A percentile compares a stretch with the other conserved stretches of the same genome.
Conservation (phyloP, 768 basidiomycete genomes). For the Lepiota brunneoincarnata region DNA sequence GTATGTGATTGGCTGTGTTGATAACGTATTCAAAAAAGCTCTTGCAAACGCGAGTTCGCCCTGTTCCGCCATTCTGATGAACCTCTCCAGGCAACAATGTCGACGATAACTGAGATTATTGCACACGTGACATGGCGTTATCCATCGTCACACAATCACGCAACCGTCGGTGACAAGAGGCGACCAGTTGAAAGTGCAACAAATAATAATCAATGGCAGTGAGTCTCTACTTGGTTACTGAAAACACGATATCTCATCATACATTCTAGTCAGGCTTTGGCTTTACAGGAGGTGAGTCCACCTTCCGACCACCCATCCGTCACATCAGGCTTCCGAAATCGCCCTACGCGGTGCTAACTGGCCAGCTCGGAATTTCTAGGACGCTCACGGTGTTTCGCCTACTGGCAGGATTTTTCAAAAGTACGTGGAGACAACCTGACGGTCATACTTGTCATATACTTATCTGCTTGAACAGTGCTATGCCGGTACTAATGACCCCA, state of each 20-base stretch:
- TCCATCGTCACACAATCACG: neutral
- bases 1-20: conserved; percentile 65
- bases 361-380: conserved; percentile 39
- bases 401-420: conserved; percentile 90
- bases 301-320: neutral
- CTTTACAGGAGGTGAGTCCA: conserved; percentile 38
- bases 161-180: conserved; percentile 1
- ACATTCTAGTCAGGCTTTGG: conserved; percentile 41
- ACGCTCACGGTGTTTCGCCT: conserved; percentile 81
- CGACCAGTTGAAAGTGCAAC: conserved; percentile 12
- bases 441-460: neutral
- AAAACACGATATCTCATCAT: neutral
- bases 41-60: conserved; percentile 70
- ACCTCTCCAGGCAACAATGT: neutral
- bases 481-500: conserved; percentile 71
- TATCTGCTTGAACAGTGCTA: conserved; percentile 63
- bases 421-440: conserved; percentile 29
- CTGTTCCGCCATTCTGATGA: conserved; percentile 37
- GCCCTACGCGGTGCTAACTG: conserved; percentile 4
- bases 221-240: conserved; percentile 1
- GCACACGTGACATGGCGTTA: neutral
- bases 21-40: conserved; percentile 60
- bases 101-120: neutral
- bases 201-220: conserved; percentile 18
- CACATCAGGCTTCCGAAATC: conserved; percentile 1